Base-by-base conservation (phyloP, 306 rosid species). In the Prunus kanzakura region DNA sequence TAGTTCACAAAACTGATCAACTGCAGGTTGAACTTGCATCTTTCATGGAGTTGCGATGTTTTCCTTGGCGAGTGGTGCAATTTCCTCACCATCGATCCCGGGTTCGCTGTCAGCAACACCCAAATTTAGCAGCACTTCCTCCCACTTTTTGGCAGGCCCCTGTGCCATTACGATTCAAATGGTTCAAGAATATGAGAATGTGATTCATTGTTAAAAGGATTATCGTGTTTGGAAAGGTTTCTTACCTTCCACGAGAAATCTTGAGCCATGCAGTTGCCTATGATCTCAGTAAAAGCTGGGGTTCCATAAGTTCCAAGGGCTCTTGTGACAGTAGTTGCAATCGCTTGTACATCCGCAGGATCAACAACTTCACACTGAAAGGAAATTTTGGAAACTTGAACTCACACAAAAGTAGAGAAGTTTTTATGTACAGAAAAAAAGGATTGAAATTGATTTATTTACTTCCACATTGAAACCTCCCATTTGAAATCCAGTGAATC, bases 171-270 rank as follows among this genome's bases (percentile, higher is more conserved):
- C 71, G 23, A 27, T 14, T 62, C 45, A 15, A 29, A 15, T 32
- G 19, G 6, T 62, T 62, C 8, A 16, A 8, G 10, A 20, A 16
- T 13, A n/a, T 11, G 14, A 18, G 20, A 18, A 25, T 7, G 23
- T 47, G 41, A 22, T 15, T 47, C 11, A 61, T 55, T 7, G n/a
- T 29, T 3, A 27, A 23, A 2, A 20, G 47, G 43, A 38, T 38
- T 35, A 15, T 18, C 14, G 5, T 22, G 55, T 43, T 38, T 3
- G 32, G 4, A 25, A 7, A 54, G 62, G 61, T 73, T 70, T 43
- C 84, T 76, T 71, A 92, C 97, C 97, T 86, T 90, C 97, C 97
- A 92, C 14, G 96, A 92, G 56, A 88, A 87, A 74, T 92, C 97
- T 84, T 76, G 96, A 54, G 92, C 91, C 97, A 90, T 92, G 86